These are phyloP conservation scores for Botrytis squamosa DNA, from an alignment of 2,329 filamentous ascomycete species.

Conservation along the genomic window DNA sequence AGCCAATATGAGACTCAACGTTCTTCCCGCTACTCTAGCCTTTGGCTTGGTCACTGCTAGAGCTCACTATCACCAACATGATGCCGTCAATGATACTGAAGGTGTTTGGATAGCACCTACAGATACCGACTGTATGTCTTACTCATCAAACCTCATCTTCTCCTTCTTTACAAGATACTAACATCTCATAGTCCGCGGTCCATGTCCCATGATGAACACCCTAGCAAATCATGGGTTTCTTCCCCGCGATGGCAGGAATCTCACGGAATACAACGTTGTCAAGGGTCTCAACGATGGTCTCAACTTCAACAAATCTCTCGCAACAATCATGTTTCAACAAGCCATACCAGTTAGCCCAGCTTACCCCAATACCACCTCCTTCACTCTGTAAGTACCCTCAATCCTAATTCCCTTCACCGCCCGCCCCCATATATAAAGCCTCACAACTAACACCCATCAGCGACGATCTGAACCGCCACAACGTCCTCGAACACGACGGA, in stretches of 20 bases:
- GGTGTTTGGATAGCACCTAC: slow-evolving; percentile 1
- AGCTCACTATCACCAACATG: not conserved
- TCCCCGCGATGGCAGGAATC: slow-evolving; percentile 43
- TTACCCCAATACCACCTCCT: slow-evolving; percentile 43
- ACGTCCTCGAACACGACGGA: slow-evolving; percentile 1
- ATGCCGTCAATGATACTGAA: not conserved
- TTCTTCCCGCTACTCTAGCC: not conserved
- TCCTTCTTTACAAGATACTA: not conserved
- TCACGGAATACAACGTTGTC: slow-evolving; percentile 40
- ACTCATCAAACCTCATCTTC: not conserved
- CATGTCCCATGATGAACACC: slow-evolving; percentile 47
- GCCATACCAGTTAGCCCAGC: slow-evolving; percentile 46
- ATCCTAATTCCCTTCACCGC: not conserved
- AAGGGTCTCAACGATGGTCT: slow-evolving; percentile 43
- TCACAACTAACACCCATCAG: not conserved
- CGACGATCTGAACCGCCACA: slow-evolving; percentile 4
- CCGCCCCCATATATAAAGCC: slow-evolving; percentile 29
- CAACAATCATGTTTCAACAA: slow-evolving; percentile 44
- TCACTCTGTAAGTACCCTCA: not conserved
- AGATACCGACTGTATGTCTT: not conserved
- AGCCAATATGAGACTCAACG: slow-evolving; percentile 10
- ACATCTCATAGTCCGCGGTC: slow-evolving; percentile 32
- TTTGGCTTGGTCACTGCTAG: not conserved
- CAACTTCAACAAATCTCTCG: slow-evolving; percentile 46
- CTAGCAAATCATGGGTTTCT: slow-evolving; percentile 47